Conservation (phyloP, 805 yeast genomes). For the Jamesozyma jinghongensis region DNA sequence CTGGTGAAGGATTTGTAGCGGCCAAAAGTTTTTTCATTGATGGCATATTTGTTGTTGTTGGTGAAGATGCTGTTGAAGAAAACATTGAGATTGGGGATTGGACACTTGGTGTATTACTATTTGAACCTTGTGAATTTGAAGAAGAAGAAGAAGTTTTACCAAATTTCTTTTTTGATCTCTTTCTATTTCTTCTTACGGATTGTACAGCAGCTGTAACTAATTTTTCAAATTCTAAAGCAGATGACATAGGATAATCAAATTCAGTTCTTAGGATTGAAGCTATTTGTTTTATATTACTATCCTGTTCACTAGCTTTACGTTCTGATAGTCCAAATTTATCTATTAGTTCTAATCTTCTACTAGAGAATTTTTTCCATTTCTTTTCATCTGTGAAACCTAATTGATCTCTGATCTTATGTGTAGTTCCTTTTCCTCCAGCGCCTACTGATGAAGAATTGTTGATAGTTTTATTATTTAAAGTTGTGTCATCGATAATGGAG, state of each 20-base stretch:
- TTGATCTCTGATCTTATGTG: conserved; percentile 37
- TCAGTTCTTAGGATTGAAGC: conserved; percentile 72
- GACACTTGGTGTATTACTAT: not conserved
- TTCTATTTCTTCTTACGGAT: conserved; percentile 82
- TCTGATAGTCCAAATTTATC: conserved; percentile 53
- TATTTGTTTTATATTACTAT: conserved; percentile 65
- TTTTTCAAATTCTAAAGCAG: conserved; percentile 71
- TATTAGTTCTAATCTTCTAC: conserved; percentile 79
- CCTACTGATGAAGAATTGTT: not conserved
- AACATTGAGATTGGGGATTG: not conserved
- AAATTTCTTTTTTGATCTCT: conserved; percentile 44
- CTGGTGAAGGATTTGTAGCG: not conserved
- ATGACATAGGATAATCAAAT: conserved; percentile 55
- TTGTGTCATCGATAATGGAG: not conserved
- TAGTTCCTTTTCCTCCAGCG: conserved; percentile 28
- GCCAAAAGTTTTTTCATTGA: not conserved
- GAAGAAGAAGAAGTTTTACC: not conserved
- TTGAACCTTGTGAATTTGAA: not conserved
- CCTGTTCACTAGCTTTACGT: conserved; percentile 90
- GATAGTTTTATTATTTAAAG: too few relatives aligned
- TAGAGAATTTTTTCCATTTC: conserved; percentile 85
- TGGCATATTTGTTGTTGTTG: not conserved
- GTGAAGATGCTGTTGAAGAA: not conserved
- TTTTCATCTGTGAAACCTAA: conserved; percentile 73
- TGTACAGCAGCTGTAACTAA: conserved; percentile 91